Base-by-base conservation (phyloP, 2,329 filamentous ascomycete genomes). In the Endocalyx cinctus region DNA sequence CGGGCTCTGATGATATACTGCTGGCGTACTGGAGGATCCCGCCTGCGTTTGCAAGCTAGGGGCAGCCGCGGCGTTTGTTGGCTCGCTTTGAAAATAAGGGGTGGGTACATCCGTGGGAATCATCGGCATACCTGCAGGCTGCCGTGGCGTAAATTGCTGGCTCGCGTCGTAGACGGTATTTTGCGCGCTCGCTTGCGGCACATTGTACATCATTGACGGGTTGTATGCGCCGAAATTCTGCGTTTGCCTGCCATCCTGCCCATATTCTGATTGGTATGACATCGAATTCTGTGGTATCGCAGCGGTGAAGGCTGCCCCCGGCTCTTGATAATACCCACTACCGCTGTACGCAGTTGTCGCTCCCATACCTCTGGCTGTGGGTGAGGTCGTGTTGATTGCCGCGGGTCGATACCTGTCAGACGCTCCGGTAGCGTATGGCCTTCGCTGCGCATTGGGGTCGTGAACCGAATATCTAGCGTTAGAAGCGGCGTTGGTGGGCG, bases 171-270 rank as follows among this genome's bases (percentile, higher is more conserved):
- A 94, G 63, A 82, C 70, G 66, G 77, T 59, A 64, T 67, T 69
- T 63, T 77, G 75, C 44, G 70, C 64, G 41, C 66, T 68, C 52
- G 78, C 67, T 57, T 81, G 79, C 55, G 73, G 68, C 52, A 89
- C 82, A 64, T 80, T 82, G 69, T 94, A 94, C 74, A 92, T 82
- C 67, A 90, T 79, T 43, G 77, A 76, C 34, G 79, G 62, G 51
- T 68, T 79, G 68, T 75, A 84, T 59, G 66, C 67, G 53, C 65
- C 60, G 51, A 77, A 80, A 46, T 59, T 59, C 48, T 72, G 72
- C 42, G 70, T 60, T 51, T 70, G 70, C 44, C 74, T 70, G 46
- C 73, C 70, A 41, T 80, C 77, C 46, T 79, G 74, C 39, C 70
- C 67, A 59, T 85, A 87, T 49, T 80, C 79, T 28, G 77, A 65